Evolutionary conservation across 331 rosid genomes (phyloP).

Genomic region (Quercus phellos): DNA sequence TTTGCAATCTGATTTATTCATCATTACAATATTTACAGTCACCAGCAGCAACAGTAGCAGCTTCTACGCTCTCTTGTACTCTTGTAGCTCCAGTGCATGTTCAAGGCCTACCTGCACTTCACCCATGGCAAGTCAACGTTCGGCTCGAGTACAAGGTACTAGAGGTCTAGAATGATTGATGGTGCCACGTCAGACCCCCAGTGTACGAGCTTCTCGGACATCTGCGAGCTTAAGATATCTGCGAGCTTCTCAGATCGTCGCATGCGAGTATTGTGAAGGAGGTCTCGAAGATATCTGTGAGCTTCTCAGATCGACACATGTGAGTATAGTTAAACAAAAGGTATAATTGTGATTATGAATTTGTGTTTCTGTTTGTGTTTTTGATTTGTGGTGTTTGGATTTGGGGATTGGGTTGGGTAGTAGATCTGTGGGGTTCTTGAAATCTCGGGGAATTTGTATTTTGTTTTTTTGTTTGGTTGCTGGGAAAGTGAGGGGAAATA

Average conservation of each 20-base stretch:
- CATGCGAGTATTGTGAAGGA: constrained; percentile 89
- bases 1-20: too few species aligned
- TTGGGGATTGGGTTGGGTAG: constrained; percentile 1
- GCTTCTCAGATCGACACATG: constrained; percentile 60
- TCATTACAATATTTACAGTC: too few species aligned
- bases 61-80: too few species aligned
- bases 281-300: constrained; percentile 62
- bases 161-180: too few species aligned
- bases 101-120: too few species aligned
- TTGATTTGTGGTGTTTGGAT: background rate
- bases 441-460: background rate
- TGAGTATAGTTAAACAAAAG: constrained; percentile 71
- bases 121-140: too few species aligned
- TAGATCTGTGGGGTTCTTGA: constrained; percentile 29
- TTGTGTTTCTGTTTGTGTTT: background rate
- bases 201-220: constrained; percentile 60
- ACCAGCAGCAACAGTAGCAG: too few species aligned
- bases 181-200: constrained; percentile 31
- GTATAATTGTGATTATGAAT: constrained; percentile 17
- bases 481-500: background rate
- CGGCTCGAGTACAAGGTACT: too few species aligned
- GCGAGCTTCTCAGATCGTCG: constrained; percentile 73
- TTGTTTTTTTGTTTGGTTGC: background rate
- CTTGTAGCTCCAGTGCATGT: too few species aligned
- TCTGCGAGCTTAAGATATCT: constrained; percentile 75